Conservation (phyloP, 257 asterid genomes). For the Linaria vulgaris region DNA sequence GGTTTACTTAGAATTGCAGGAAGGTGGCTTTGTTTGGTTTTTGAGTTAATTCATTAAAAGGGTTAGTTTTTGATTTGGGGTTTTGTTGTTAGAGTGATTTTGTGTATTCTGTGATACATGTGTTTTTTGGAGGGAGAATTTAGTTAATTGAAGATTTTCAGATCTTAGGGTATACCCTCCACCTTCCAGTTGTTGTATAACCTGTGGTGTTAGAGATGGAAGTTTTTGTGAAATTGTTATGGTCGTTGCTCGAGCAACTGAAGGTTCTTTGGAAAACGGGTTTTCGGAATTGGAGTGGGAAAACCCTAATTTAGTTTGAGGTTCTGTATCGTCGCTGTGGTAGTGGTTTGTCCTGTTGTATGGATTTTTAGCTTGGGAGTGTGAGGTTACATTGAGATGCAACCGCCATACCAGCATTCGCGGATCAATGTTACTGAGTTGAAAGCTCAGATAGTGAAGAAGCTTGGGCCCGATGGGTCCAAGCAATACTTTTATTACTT, state of each 20-base stretch:
- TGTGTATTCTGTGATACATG: conserved; percentile 39
- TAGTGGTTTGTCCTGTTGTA: conserved; percentile 29
- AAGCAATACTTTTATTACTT: conserved; percentile 76
- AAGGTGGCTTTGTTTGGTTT: conserved; percentile 40
- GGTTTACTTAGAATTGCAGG: conserved; percentile 55
- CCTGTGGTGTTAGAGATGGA: conserved; percentile 49
- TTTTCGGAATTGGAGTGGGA: conserved; percentile 46
- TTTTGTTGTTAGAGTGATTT: conserved; percentile 31
- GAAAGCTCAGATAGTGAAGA: conserved; percentile 72
- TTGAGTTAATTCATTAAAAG: conserved; percentile 30
- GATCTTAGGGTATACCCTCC: conserved; percentile 51
- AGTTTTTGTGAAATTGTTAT: conserved; percentile 39
- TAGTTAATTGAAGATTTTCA: conserved; percentile 48
- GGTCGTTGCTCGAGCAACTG: conserved; percentile 37
- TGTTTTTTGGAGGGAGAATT: conserved; percentile 75
- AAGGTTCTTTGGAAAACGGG: conserved; percentile 47
- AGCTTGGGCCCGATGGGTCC: conserved; percentile 71
- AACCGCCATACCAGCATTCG: conserved; percentile 71
- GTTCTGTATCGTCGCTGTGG: conserved; percentile 36
- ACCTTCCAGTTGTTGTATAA: conserved; percentile 31
- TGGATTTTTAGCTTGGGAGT: conserved; percentile 46
- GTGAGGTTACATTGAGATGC: conserved; percentile 49
- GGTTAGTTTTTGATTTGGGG: conserved; percentile 29
- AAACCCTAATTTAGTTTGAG: conserved; percentile 48
- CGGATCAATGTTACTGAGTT: conserved; percentile 74